Conservation (phyloP, 2,329 filamentous ascomycete genomes). For the Scytalidium sp. region DNA sequence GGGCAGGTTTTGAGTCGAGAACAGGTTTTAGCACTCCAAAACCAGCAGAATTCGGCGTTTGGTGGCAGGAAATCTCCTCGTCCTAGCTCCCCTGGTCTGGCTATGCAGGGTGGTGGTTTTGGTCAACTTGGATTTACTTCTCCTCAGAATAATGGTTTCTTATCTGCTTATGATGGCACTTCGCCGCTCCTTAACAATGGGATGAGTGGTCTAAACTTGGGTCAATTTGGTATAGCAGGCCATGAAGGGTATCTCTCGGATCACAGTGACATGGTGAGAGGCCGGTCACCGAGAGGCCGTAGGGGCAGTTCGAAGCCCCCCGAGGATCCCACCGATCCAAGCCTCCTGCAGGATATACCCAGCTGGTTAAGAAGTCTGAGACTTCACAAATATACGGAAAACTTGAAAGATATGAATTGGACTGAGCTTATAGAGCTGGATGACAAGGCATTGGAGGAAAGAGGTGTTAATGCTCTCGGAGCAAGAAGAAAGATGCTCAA, state of each 20-base stretch:
- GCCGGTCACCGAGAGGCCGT: conserved; percentile 86
- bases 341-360: conserved; percentile 89
- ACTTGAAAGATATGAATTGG: conserved; percentile 97
- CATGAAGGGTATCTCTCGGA: conserved; percentile 91
- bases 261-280: conserved; percentile 86
- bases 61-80: conserved; percentile 70
- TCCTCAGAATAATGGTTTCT: conserved; percentile 90
- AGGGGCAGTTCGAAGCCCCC: conserved; percentile 95
- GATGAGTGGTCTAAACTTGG: conserved; percentile 68
- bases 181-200: conserved; percentile 70
- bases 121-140: conserved; percentile 72
- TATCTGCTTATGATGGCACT: conserved; percentile 79
- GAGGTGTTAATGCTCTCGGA: conserved; percentile 91
- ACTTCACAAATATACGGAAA: conserved; percentile 98
- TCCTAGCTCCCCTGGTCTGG: conserved; percentile 83
- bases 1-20: conserved; percentile 84
- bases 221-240: conserved; percentile 65
- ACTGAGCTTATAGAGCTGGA: conserved; percentile 87
- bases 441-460: conserved; percentile 87
- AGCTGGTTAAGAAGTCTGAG: conserved; percentile 92
- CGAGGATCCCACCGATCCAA: conserved; percentile 92
- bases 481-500: conserved; percentile 98
- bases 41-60: conserved; percentile 56
- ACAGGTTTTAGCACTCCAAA: conserved; percentile 78
- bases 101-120: conserved; percentile 68